phyloP scores from a whole-genome alignment of 192 early-diverging fungal genomes.

The Obelidium mucronatum region DNA sequence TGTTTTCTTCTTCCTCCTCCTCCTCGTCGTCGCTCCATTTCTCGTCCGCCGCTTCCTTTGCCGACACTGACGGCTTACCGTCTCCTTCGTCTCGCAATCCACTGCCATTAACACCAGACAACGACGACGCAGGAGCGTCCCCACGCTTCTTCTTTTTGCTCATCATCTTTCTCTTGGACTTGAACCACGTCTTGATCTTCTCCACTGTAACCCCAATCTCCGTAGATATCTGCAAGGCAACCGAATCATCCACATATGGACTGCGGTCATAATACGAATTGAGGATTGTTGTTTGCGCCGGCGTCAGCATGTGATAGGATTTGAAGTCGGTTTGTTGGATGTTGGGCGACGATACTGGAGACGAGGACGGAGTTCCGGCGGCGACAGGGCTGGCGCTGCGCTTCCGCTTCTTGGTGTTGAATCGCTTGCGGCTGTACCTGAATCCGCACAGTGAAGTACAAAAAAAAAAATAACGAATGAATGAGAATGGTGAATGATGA shows the following conservation, averaged over 20 bases:
- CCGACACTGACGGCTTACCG: background rate
- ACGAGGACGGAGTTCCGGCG: background rate
- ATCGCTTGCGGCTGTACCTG: conserved; percentile 19
- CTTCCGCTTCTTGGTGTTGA: conserved; percentile 11
- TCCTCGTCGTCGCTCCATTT: background rate
- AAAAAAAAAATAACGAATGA: background rate
- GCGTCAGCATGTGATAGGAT: conserved; percentile 11
- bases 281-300: background rate
- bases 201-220: conserved; percentile 4
- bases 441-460: background rate
- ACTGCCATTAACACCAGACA: background rate
- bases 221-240: background rate
- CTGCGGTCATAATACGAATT: background rate
- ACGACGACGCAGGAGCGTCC: background rate
- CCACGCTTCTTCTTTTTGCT: background rate
- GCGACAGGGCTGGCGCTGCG: background rate
- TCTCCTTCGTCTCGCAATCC: background rate
- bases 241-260: background rate
- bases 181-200: conserved; percentile 24
- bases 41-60: background rate
- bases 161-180: background rate
- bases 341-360: no score
- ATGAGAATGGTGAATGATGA: no score
- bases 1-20: background rate
- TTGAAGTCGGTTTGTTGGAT: conserved; percentile 17